Percentiles rank a stretch among this genome's conserved stretches.
Conservation (phyloP, 805 yeast species). For the Zygotorulaspora sp. region DNA sequence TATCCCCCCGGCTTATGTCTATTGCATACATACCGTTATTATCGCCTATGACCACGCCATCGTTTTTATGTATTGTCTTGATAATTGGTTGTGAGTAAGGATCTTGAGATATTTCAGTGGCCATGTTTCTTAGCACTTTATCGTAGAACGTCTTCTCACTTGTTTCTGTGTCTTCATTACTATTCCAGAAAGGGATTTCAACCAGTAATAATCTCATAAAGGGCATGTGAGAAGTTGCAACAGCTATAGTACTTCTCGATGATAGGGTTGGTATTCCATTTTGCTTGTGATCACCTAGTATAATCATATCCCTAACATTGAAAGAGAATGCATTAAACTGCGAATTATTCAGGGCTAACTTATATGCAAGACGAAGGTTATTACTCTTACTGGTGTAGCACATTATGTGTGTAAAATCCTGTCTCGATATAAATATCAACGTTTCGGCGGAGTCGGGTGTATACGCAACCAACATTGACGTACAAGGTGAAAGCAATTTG, state of each 20-base stretch:
- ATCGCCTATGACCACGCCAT: slow-evolving; percentile 28
- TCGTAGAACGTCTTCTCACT: slow-evolving; percentile 20
- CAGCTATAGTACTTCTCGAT: slow-evolving; percentile 38
- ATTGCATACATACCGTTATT: slow-evolving; percentile 29
- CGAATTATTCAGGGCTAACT: slow-evolving; percentile 64
- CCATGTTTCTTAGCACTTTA: slow-evolving; percentile 26
- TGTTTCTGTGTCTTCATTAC: not conserved
- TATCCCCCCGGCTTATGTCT: slow-evolving; percentile 27
- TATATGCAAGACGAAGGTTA: slow-evolving; percentile 5
- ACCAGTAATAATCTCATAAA: slow-evolving; percentile 63
- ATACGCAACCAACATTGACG: slow-evolving; percentile 43
- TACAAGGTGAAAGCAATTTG: slow-evolving; percentile 48
- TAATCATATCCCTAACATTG: slow-evolving; percentile 28
- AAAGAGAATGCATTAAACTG: slow-evolving; percentile 64
- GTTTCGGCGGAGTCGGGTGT: slow-evolving; percentile 27
- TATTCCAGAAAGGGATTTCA: slow-evolving; percentile 35
- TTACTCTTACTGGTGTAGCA: slow-evolving; percentile 33
- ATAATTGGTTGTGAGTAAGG: slow-evolving; percentile 31
- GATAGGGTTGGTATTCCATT: not conserved
- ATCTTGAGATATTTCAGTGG: slow-evolving; percentile 29
- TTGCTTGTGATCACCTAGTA: slow-evolving; percentile 7
- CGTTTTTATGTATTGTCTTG: slow-evolving; percentile 12
- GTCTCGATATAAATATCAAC: slow-evolving; percentile 50
- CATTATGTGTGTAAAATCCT: slow-evolving; percentile 55
- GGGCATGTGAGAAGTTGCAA: slow-evolving; percentile 77